A percentile compares a stretch with the other conserved stretches of the same genome.
These are phyloP conservation scores for Trematosphaeria pertusa DNA, from an alignment of 2,329 filamentous ascomycete genomes.

Conservation along the genomic window DNA sequence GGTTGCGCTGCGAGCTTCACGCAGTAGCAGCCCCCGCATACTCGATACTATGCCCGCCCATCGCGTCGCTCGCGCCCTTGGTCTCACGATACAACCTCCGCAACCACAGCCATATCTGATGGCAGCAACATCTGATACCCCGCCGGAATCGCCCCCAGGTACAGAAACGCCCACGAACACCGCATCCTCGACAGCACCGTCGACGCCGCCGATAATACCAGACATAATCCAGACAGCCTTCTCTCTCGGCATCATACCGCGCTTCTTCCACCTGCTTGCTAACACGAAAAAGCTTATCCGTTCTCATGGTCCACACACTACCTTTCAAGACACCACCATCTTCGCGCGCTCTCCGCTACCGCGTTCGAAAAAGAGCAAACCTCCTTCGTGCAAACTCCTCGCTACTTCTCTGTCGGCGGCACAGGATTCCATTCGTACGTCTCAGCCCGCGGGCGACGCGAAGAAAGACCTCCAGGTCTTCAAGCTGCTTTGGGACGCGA, in stretches of 20 bases:
- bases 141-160: no score
- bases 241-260: constrained; percentile 3
- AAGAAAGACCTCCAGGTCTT: constrained; percentile 25
- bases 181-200: no score
- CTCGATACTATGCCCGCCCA: no score
- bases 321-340: constrained; percentile 9
- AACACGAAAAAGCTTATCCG: constrained; percentile 15
- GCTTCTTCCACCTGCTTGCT: constrained; percentile 18
- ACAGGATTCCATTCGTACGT: constrained; percentile 21
- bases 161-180: no score
- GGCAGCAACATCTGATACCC: no score
- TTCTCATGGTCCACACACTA: constrained; percentile 20
- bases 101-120: no score
- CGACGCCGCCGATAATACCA: no score
- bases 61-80: no score
- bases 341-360: constrained; percentile 11
- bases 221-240: constrained; percentile 1
- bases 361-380: not conserved
- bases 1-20: no score
- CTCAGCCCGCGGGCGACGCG: constrained; percentile 15
- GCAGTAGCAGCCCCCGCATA: no score
- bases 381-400: constrained; percentile 9
- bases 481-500: constrained; percentile 17
- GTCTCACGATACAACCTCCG: no score
- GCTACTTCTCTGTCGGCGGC: constrained; percentile 25